Base-by-base conservation (phyloP, 257 asterid species). In the Petrea volubilis region DNA sequence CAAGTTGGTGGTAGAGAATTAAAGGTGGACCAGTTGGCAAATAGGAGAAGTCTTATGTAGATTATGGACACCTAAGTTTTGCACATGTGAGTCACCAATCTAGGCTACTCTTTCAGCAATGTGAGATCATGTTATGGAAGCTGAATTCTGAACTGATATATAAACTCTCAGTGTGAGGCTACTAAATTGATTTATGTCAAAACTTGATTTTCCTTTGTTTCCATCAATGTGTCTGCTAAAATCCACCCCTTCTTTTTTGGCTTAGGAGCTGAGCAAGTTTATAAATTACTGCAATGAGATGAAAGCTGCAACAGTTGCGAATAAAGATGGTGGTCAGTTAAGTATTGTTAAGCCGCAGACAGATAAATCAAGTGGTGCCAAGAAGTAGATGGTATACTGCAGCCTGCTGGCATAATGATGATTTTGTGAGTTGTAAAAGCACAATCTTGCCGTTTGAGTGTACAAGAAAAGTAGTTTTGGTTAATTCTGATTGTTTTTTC, bases 261-360 rank as follows among this genome's bases (percentile, higher is more conserved):
- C 18, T 31, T 78, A 86, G 91, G 88, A 86, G 77, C 62, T 85
- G 68, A 83, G 75, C 71, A 80, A 78, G 79, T 85, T 83, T 46
- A 80, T 82, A 60, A 83, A 85, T 68, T 34, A 74, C 72, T 78
- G 84, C 86, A 82, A 85, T 65, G 87, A 80, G 78, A 60, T 70
- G 60, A 85, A 90, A 86, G 93, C 97, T 2, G 94, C 95, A 14
- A 84, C 94, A 11, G 68, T 74, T 71, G 98, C 98, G 29, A 90
- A 87, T 68, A 93, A 93, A 83, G 97, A 93, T 14, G 98, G 98
- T 63, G 98, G 98, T 43, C 92, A 93, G 57, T 76, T 93, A 60
- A 77, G 86, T 70, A 82, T 93, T 38, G 92, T 93, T 44, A 88
- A 90, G 78, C 57, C 73, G 14, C 83, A 67, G 7, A 20, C 66